Conservation (phyloP, 305 asterid genomes). For the Stenogyne calaminthoides region DNA sequence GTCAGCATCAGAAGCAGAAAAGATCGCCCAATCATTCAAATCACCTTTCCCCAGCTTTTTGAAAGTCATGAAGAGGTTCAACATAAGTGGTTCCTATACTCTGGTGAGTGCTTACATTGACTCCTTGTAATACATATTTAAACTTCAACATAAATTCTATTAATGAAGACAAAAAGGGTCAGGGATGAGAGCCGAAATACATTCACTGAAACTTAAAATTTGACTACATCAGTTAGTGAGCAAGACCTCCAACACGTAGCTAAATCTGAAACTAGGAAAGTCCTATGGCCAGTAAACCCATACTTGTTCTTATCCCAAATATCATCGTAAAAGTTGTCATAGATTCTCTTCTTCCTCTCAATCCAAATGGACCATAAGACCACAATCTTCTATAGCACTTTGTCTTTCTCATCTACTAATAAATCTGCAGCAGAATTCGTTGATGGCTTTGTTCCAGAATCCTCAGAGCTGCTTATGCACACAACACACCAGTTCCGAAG, state of each 20-base stretch:
- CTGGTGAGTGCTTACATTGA: conserved; percentile 54
- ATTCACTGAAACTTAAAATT: neutral
- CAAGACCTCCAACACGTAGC: too few relatives aligned
- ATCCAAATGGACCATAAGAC: neutral
- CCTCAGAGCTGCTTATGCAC: too few relatives aligned
- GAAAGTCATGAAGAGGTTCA: conserved; percentile 89
- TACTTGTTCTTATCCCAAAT: neutral
- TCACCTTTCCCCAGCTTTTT: conserved; percentile 73
- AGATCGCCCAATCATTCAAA: conserved; percentile 65
- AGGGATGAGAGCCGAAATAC: neutral
- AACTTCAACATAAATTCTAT: neutral
- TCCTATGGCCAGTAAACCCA: neutral
- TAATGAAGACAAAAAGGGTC: neutral
- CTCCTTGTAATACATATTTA: neutral
- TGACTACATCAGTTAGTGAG: neutral
- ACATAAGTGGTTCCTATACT: conserved; percentile 92
- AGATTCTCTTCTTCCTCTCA: neutral
- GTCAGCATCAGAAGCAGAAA: conserved; percentile 82
- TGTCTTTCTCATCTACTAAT: too few relatives aligned
- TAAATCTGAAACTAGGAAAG: neutral
- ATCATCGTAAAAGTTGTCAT: neutral
- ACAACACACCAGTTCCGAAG: too few relatives aligned
- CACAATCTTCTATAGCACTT: neutral
- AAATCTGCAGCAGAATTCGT: too few relatives aligned
- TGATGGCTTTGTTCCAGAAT: too few relatives aligned